Base-by-base conservation (phyloP, 1,284 basidiomycete species). In the Apiotrichum domesticum region DNA sequence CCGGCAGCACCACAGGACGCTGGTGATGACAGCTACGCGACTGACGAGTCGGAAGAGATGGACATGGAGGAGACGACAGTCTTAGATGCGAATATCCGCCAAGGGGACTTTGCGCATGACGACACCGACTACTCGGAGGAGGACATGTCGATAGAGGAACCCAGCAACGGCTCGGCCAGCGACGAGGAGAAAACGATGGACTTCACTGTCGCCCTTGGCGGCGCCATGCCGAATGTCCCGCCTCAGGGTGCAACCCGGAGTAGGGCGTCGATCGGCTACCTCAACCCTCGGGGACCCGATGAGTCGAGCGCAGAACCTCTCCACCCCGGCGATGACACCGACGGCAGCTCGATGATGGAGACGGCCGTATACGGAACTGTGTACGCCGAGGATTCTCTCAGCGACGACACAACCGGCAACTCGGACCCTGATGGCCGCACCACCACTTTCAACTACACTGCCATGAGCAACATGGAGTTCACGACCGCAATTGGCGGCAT, bases 111-210 rank as follows among this genome's bases (percentile, higher is more conserved):
- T 8, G 56, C 51, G 51, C 48, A 55, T 6, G 54, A 45, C 15
- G 63, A 46, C 51, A 55, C 46, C 60, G 56, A 60, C 21, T 33
- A 54, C 2, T 58, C 54, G 33, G 49, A 52, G 29, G 52, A 58
- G 9, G 52, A 61, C 37, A 57, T 59, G 45, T 56, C 55, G 11
- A 57, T 63, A 21, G 67, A 69, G 48, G 59, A 59, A n/a, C 50
- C 48, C 15, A 65, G 63, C 8, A 55, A 39, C 21, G 52, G 52
- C 39, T 67, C 68, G 13, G 61, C 34, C 7, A 55, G 56, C 37
- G 71, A 73, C 46, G 74, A 77, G 51, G 75, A 76, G 51, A 68
- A 72, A 56, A 77, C 75, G 1, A 77, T 78, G 72, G 77, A 78
- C 57, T 78, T 77, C 56, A 78, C 77, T 1, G 68, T 77, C 42